Evolutionary conservation across 495 filamentous ascomycete genomes (phyloP).

Genomic region (Beverwykella pulmonaria): DNA sequence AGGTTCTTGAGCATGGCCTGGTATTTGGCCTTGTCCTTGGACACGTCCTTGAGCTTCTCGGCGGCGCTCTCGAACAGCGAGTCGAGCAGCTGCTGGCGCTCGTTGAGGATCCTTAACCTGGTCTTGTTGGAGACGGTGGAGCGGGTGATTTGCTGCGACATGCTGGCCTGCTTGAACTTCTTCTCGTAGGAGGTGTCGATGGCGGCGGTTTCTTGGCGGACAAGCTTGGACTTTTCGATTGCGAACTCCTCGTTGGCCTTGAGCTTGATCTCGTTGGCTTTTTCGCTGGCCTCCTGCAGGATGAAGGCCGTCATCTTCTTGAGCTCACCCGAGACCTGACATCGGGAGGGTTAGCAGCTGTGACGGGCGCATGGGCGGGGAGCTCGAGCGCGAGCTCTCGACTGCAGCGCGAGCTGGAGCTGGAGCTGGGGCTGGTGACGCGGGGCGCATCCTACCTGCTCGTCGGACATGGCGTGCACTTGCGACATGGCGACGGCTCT

Average conservation of each 20-base stretch:
- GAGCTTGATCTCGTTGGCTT: conserved; percentile 92
- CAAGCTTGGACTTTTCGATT: conserved; percentile 97
- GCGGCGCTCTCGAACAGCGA: conserved; percentile 82
- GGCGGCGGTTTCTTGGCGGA: conserved; percentile 86
- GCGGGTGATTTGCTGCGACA: conserved; percentile 95
- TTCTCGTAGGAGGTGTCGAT: conserved; percentile 94
- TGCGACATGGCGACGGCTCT: conserved; percentile 73
- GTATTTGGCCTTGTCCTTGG: conserved; percentile 72
- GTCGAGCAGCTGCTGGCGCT: conserved; percentile 88
- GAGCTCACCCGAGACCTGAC: conserved; percentile 87
- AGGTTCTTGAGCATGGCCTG: conserved; percentile 72
- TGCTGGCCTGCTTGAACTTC: conserved; percentile 95
- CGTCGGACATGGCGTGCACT: conserved; percentile 91
- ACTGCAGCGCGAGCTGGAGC: conserved; percentile 20
- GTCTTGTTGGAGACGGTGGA: conserved; percentile 95
- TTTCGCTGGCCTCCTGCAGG: conserved; percentile 95
- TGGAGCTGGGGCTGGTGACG: not conserved
- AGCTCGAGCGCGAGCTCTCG: conserved; percentile 14
- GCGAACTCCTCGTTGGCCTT: conserved; percentile 98
- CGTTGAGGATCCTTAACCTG: conserved; percentile 79
- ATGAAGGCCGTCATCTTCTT: conserved; percentile 99
- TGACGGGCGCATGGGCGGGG: conserved; percentile 19
- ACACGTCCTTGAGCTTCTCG: conserved; percentile 63
- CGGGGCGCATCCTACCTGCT: conserved; percentile 67
- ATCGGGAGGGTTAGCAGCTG: conserved; percentile 11